These are phyloP conservation scores for Rhodotorula babjevae DNA, from an alignment of 768 basidiomycete species.

Conservation along the genomic window DNA sequence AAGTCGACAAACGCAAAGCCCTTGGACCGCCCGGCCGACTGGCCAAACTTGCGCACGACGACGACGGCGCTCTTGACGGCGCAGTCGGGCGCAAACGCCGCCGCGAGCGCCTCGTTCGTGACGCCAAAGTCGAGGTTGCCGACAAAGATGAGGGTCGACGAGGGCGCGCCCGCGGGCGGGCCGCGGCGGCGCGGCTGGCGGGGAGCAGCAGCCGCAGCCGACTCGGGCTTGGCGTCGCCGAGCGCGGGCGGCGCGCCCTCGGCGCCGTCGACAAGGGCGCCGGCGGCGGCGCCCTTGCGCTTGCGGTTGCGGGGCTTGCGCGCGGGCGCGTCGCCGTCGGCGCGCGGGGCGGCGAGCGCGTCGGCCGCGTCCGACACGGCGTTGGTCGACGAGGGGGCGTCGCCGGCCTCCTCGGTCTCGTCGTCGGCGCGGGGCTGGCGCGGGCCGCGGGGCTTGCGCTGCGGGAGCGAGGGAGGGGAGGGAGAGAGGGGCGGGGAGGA, in stretches of 20 bases:
- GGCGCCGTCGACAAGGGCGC: not conserved
- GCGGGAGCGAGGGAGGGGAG: not conserved
- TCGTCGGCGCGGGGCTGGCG: conserved; percentile 34
- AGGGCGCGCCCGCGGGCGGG: conserved; percentile 79
- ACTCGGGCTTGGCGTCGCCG: conserved; percentile 52
- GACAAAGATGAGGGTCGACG: conserved; percentile 75
- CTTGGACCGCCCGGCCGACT: conserved; percentile 74
- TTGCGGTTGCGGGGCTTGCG: conserved; percentile 35
- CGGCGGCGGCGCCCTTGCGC: conserved; percentile 32
- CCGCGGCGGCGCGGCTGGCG: conserved; percentile 59
- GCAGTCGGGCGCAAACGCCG: conserved; percentile 74
- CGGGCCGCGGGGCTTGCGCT: conserved; percentile 35
- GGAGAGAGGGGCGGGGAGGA: not conserved
- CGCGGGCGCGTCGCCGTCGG: conserved; percentile 8
- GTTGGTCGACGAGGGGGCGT: conserved; percentile 22
- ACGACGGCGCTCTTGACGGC: conserved; percentile 79
- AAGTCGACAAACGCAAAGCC: conserved; percentile 98
- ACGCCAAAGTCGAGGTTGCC: conserved; percentile 96
- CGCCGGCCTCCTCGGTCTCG: conserved; percentile 39
- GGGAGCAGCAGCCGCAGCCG: conserved; percentile 51
- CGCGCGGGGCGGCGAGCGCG: conserved; percentile 30
- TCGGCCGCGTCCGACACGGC: conserved; percentile 28
- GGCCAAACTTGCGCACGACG: conserved; percentile 76
- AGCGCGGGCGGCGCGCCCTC: conserved; percentile 15
- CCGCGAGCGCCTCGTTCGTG: conserved; percentile 68